Evolutionary conservation across 2,329 filamentous ascomycete genomes (phyloP).

Genomic region (Aspergillus japonicus): DNA sequence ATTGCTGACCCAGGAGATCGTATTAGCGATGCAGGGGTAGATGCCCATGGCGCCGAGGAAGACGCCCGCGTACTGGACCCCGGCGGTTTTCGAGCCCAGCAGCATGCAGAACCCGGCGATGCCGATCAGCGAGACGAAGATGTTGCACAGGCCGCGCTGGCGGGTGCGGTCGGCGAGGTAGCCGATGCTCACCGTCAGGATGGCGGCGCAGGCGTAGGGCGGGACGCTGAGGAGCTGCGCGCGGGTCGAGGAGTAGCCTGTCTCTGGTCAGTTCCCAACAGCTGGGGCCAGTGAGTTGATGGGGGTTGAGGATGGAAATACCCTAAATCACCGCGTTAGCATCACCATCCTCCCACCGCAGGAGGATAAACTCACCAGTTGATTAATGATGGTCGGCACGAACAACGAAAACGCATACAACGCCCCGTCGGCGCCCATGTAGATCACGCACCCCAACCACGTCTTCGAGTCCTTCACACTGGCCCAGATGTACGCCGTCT

Average conservation of each 20-base stretch:
- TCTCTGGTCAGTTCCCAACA: too few species aligned
- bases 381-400: slow-evolving; percentile 72
- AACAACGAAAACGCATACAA: slow-evolving; percentile 54
- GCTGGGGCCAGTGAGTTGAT: too few species aligned
- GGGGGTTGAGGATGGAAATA: too few species aligned
- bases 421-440: slow-evolving; percentile 72
- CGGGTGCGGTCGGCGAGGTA: slow-evolving; percentile 73
- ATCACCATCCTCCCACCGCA: not conserved
- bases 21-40: slow-evolving; percentile 83
- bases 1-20: slow-evolving; percentile 83
- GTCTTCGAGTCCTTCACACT: slow-evolving; percentile 83
- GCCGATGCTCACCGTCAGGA: slow-evolving; percentile 68
- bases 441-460: slow-evolving; percentile 70
- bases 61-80: slow-evolving; percentile 75
- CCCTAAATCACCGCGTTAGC: too few species aligned
- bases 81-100: slow-evolving; percentile 59
- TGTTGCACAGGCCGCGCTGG: slow-evolving; percentile 77
- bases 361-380: slow-evolving; percentile 39
- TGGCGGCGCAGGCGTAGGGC: slow-evolving; percentile 69
- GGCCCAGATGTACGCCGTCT: slow-evolving; percentile 68
- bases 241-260: slow-evolving; percentile 58
- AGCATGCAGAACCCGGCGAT: slow-evolving; percentile 80
- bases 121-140: slow-evolving; percentile 66
- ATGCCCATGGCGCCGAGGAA: slow-evolving; percentile 86
- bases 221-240: slow-evolving; percentile 74